Evolutionary conservation across 805 yeast genomes (phyloP), one percentile per base, ranked within the genome.

Genomic region (Sugiyamaella americana): DNA sequence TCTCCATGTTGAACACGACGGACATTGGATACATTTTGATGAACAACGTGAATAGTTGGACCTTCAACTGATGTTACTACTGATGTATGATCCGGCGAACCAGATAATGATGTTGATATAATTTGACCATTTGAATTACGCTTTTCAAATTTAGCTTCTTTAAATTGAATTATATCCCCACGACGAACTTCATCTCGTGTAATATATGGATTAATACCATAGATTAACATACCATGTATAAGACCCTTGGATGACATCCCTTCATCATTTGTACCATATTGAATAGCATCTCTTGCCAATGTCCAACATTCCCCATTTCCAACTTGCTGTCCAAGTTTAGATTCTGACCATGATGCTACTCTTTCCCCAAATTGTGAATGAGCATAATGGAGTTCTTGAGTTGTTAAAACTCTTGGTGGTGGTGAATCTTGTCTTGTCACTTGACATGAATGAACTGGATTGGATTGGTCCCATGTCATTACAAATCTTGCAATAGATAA

Each of bases 221-320:
- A 55, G 19, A 64, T 52, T 18, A 58, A 48, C 11, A 57, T 53
- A 4, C 68, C 68, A 41, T 58, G 65, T 10, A 53, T 56, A 41
- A 50, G 49, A n/a, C 60, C 59, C 47, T 57, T 62, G 4, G 67
- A 51, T 1, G 54, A 40, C 56, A 64, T 40, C 1, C 63, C 65
- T 6, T 42, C 40, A 16, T 57, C 60, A 20, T 51, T 54, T 3
- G 55, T 40, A 23, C 54, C 53, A n/a, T 51, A 39, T 8, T 52
- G 55, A 17, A 66, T 53, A 5, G 70, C 69, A 16, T 63, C 59
- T 29, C 61, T 51, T 26, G 69, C 70, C 22, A 65, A 51, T 10
- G 70, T 66, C 72, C 72, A 68, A 56, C 72, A 68, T 51, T 68
- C 70, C 3, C 68, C 71, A 43, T 63, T 52, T 21, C 69, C 69